Evolutionary conservation across 2,329 filamentous ascomycete species (phyloP), one percentile per base, ranked within the genome.

Genomic region (Pseudocercospora pini-densiflorae): DNA sequence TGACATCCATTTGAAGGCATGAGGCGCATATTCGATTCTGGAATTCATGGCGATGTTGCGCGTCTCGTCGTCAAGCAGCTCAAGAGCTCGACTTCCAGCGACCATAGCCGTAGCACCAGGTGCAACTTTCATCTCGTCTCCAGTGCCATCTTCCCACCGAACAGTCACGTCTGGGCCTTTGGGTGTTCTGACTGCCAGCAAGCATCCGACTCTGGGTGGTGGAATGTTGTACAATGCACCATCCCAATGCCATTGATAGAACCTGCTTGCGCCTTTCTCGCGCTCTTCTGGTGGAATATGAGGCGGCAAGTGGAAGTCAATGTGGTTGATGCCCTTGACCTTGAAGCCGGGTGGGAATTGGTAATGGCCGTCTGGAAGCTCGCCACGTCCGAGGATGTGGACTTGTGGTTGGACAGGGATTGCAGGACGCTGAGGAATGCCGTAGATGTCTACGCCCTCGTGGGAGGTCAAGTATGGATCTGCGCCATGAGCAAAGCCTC

Each of bases 161-260:
- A 67, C 62, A n/a, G 61, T 67, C 21, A 64, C 61, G 23, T 64
- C 61, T n/a, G 65, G 65, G 2, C 65, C 65, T 54, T 64, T 67
- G 5, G 65, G 65, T 16, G 65, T 67, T 14, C 62, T 45, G 27
- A 67, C 65, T 14, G 65, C 65, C 4, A 67, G 65, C 5, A 67
- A 27, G 40, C 65, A 67, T 5, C 65, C 65, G 7, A 67, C 65
- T 62, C 65, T 47, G 14, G 65, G 65, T 21, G 65, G 65, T n/a
- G 65, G 65, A 6, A 67, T 67, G 27, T 64, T 64, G 57, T 67
- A 67, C 8, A 67, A 29, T 0, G 61, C 60, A 16, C 65, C 65
- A 36, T 67, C 65, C 36, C 47, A 67, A 51, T 67, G 65, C 65
- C 65, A 67, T 53, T 67, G 65, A 53, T 68, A 68, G 31, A 68